Conservation (phyloP, 2,329 filamentous ascomycete species). For the Akanthomyces uredinophilus region DNA sequence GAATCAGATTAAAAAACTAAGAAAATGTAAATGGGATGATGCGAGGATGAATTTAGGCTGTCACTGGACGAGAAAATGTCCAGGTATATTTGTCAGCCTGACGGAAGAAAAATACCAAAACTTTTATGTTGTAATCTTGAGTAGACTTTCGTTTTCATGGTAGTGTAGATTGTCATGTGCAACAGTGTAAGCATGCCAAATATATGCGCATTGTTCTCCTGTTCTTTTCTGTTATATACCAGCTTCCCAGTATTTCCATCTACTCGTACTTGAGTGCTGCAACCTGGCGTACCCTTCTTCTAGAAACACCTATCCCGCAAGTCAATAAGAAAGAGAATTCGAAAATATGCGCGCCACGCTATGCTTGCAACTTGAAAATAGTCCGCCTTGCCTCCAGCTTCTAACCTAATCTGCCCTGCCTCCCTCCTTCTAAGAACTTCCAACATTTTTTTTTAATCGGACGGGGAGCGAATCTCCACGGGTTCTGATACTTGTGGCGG, state of each 20-base stretch:
- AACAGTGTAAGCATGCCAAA: not conserved
- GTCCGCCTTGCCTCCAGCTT: not conserved
- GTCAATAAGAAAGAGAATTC: not conserved
- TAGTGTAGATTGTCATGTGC: not conserved
- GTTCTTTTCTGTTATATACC: not conserved
- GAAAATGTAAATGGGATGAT: not conserved
- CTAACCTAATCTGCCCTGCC: not conserved
- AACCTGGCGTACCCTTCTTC: not conserved
- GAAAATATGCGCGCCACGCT: constrained; percentile 22
- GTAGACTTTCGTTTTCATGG: not conserved
- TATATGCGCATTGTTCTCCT: not conserved
- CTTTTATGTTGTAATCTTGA: not conserved
- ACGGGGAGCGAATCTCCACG: constrained; percentile 24
- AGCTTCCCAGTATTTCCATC: not conserved
- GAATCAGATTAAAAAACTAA: not conserved
- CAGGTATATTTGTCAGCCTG: not conserved
- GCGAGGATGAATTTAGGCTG: not conserved
- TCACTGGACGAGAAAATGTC: not conserved
- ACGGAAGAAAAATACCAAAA: not conserved
- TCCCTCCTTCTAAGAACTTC: not conserved
- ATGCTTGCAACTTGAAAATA: constrained; percentile 21
- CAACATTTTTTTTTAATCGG: not conserved
- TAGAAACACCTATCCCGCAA: not conserved
- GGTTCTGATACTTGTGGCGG: constrained; percentile 21
- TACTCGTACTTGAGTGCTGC: not conserved